Evolutionary conservation across 495 filamentous ascomycete species (phyloP), one percentile per base, ranked within the genome.

Genomic region (Podospora pseudocomata): DNA sequence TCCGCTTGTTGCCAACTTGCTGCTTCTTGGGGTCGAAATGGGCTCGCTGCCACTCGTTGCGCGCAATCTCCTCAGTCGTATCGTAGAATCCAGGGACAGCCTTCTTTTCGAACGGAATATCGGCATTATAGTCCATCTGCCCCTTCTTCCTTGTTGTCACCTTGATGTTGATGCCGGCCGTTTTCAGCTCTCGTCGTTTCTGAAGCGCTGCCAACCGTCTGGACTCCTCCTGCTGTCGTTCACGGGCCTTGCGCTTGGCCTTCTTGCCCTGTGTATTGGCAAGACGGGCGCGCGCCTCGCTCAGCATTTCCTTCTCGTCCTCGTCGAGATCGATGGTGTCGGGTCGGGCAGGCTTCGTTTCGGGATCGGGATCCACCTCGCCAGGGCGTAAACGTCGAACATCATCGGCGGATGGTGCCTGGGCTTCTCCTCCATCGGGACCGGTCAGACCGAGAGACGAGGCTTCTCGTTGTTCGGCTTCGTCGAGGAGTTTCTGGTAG

Each of bases 251-350:
- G 65, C 95, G 86, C 84, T 99, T 99, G 5, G 95, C 96, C 83
- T 99, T 99, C 81, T 99, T 98, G 77, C 95, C 95, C 78, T 97
- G 94, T 44, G 94, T 97, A 73, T 99, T 99, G 53, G 96, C 95
- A 66, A 99, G 82, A 80, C 95, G 91, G 66, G 95, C 95, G 73
- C 95, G 91, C 64, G 95, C 95, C 80, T 99, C 95, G 77, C 93
- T 97, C 72, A 99, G 81, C 95, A 98, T 98, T 77, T 98, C 96
- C 82, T 98, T 98, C 78, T 99, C 96, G 75, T 98, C 95, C 81
- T 99, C 95, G 74, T 99, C 95, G 65, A 99, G 85, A 79, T 99
- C 95, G 75, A 98, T 94, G 2, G 96, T 97, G 75, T 99, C 95
- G 56, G 95, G 96, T 32, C 93, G 87, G n/a, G 95, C 95, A 34